Evolutionary conservation across 2,329 filamentous ascomycete species (phyloP), one percentile per base, ranked within the genome.

Genomic region (Graphilbum fragrans): DNA sequence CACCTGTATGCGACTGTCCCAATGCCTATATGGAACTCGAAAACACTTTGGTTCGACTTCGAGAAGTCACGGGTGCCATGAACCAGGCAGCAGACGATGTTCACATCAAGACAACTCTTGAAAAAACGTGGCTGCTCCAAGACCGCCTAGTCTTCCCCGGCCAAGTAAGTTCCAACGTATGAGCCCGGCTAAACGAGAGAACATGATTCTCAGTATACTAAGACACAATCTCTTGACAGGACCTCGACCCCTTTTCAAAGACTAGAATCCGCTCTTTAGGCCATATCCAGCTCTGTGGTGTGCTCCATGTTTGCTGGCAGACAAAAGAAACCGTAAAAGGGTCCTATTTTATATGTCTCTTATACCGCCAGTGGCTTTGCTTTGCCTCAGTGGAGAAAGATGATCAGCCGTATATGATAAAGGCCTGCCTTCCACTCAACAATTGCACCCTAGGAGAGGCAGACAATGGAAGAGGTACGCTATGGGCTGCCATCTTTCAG

Each of bases 41-140:
- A 45, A 80, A 78, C 48, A 72, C 83, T 1, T 66, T 93, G 25
- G 72, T 78, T 41, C 70, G 77, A 38, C 66, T 95, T 32, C 78
- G 84, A 32, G 77, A 85, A 55, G 76, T 81, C 14, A 87, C 86
- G 3, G 70, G 74, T 5, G 81, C 82, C 51, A 86, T 95, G 57
- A 94, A 96, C 55, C 70, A 76, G 44, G 85, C 85, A n/a, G 88
- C 83, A 20, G 79, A 86, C 45, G 84, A 92, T 52, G 75, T 76
- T 9, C 65, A 74, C 37, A 77, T 79, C 50, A 81, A 81, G 52
- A 70, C 70, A 17, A 71, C 75, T 1, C 74, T 95, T 42, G 79
- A 90, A 51, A 87, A 81, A 50, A 93, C 87, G 0, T 87, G 88
- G 77, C 62, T 86, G 18, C 66, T 98, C 14, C 87, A 94, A 58